A percentile compares a stretch with the other conserved stretches of the same genome.
Evolutionary conservation across 169 alveolate species (phyloP).

Genomic region (Eimeria falciformis): DNA sequence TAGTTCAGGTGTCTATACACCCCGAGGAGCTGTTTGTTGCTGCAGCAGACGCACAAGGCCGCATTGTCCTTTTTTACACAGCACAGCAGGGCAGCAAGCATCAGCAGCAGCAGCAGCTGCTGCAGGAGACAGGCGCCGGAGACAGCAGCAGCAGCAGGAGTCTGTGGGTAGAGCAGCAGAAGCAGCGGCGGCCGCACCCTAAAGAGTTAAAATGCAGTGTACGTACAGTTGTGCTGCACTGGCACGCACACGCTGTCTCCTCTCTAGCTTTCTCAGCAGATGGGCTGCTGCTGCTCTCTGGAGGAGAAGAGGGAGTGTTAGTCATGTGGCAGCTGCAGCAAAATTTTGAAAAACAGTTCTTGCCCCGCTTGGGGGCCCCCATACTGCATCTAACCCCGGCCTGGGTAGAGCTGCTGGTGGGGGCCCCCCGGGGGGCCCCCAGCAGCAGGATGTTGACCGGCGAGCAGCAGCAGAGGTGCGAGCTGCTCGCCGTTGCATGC

Average conservation of each 20-base stretch:
- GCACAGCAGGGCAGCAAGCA: constrained; percentile 34
- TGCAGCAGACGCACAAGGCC: constrained; percentile 55
- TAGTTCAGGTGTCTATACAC: constrained; percentile 74
- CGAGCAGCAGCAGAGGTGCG: neutral
- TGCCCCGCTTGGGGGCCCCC: constrained; percentile 88
- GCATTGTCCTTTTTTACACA: constrained; percentile 35
- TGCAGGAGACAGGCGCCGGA: too few species aligned
- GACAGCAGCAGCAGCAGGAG: constrained; percentile 37
- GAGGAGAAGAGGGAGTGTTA: constrained; percentile 91
- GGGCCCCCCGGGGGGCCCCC: neutral
- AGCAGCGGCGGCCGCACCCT: neutral
- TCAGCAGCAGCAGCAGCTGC: constrained; percentile 58
- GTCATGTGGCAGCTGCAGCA: constrained; percentile 89
- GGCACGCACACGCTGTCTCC: constrained; percentile 89
- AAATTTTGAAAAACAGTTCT: constrained; percentile 82
- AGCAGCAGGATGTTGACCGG: too few species aligned
- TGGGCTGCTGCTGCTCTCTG: constrained; percentile 84
- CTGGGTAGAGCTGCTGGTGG: constrained; percentile 6
- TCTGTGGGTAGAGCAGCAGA: neutral
- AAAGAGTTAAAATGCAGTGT: neutral
- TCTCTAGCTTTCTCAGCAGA: constrained; percentile 83
- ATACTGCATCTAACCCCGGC: constrained; percentile 62
- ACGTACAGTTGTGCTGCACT: constrained; percentile 79
- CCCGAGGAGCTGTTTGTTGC: constrained; percentile 72
- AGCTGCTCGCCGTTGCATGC: constrained; percentile 57